Base-by-base conservation (phyloP, 2,329 filamentous ascomycete species). In the Magnaporthiopsis poae region DNA sequence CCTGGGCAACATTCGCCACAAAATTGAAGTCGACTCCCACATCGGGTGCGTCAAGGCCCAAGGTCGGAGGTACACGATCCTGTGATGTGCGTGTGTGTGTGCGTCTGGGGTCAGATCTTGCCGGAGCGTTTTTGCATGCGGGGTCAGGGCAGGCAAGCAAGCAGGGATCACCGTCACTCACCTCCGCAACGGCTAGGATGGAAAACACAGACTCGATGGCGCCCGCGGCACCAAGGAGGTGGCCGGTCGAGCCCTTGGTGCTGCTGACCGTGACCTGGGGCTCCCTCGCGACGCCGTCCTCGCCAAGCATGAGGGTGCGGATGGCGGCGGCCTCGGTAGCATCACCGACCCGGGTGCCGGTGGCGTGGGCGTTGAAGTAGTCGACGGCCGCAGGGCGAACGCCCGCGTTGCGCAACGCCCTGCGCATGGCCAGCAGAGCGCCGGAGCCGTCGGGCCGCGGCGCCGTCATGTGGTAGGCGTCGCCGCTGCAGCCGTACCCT, bases 341-440 rank as follows among this genome's bases (percentile, higher is more conserved):
- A 78, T 99, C 95, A 0, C 95, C 95, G 2, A 98, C 83, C 8
- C 82, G 77, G 0, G 94, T 99, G 29, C 90, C 91, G 1, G 95
- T 99, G 0, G 94, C 95, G 74, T 99, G 95, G 1, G 95, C 95
- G 73, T 98, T 99, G 74, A 99, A 85, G 75, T 99, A 99, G 75
- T 93, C 91, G 5, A 99, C 87, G 60, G 87, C 79, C 0, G 78
- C 77, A 0, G 95, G 93, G 65, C 81, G 81, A 56, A 96, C 73
- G 0, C 82, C 78, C 0, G 92, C 92, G 73, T 90, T 86, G 71
- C 83, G 87, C 68, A 99, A 78, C 0, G 94, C 93, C 70, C 86
- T 86, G 74, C 85, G 89, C 95, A 99, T 99, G 3, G 94, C 90
- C 62, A 90, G 80, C 36, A 87, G 85, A 0, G 95, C 93, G 0